Evolutionary conservation across 371 early-diverging fungal genomes (phyloP).

Genomic region (Circinella minor): DNA sequence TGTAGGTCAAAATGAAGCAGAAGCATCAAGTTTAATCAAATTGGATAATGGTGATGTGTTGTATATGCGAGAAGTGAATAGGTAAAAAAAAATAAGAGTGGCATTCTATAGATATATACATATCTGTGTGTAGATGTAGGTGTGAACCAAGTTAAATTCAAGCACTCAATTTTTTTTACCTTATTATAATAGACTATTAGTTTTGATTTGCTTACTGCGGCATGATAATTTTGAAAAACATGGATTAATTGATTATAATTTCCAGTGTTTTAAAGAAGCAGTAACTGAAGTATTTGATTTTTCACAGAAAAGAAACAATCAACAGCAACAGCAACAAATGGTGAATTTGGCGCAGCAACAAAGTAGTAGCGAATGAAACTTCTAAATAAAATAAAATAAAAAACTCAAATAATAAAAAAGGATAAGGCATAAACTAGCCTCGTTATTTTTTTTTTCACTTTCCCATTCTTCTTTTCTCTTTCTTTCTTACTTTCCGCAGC

Average conservation of each 20-base stretch:
- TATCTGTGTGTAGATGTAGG: too few relatives aligned
- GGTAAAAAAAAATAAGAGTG: constrained; percentile 38
- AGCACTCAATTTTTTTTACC: neutral
- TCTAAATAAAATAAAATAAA: neutral
- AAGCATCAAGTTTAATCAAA: constrained; percentile 69
- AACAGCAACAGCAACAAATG: constrained; percentile 24
- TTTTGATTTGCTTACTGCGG: constrained; percentile 82
- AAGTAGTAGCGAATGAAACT: neutral
- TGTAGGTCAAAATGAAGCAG: constrained; percentile 24
- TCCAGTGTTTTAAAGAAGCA: constrained; percentile 78
- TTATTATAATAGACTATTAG: constrained; percentile 59
- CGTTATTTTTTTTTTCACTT: neutral
- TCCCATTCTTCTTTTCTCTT: neutral
- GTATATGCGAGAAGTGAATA: constrained; percentile 80
- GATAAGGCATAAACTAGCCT: neutral
- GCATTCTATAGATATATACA: too few relatives aligned
- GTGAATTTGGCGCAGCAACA: constrained; percentile 1
- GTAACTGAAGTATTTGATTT: constrained; percentile 75
- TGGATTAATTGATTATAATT: constrained; percentile 90
- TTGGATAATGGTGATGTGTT: constrained; percentile 85
- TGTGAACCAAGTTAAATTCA: neutral
- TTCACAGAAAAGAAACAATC: constrained; percentile 48
- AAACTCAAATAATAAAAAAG: neutral
- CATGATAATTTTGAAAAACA: constrained; percentile 89
- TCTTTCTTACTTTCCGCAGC: neutral